phyloP scores from a whole-genome alignment of 2,329 filamentous ascomycete genomes.

The Aspergillus uvarum region DNA sequence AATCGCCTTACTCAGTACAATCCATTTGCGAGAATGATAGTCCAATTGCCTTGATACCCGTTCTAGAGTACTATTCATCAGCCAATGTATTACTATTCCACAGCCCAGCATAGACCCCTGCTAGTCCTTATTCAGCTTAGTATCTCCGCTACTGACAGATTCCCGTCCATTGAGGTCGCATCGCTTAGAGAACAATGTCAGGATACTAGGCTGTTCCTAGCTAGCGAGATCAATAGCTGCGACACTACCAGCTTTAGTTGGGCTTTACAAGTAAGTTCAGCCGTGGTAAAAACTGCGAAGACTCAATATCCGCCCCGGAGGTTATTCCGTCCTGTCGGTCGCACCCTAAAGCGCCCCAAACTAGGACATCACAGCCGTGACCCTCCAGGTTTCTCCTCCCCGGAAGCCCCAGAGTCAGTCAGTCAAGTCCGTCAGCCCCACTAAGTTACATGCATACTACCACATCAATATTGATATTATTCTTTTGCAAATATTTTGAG shows the following conservation, averaged over 20 bases:
- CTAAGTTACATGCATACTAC: not conserved
- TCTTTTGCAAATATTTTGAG: not conserved
- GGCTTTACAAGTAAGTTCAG: not conserved
- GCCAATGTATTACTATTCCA: not conserved
- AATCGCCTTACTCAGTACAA: too few relatives aligned
- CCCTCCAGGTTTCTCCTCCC: conserved; percentile 1
- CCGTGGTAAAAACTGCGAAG: not conserved
- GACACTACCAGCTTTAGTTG: not conserved
- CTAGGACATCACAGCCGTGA: too few relatives aligned
- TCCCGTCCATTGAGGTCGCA: conserved; percentile 8
- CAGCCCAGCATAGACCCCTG: not conserved
- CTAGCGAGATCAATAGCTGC: conserved; percentile 1
- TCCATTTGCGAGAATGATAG: not conserved
- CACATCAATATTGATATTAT: not conserved
- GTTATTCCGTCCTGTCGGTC: not conserved
- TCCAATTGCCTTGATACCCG: not conserved
- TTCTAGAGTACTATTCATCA: not conserved
- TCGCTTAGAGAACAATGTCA: conserved; percentile 6
- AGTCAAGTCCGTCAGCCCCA: not conserved
- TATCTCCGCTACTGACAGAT: not conserved
- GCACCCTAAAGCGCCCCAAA: not conserved
- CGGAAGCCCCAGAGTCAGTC: not conserved
- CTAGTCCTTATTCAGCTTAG: conserved; percentile 3
- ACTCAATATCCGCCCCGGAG: not conserved
- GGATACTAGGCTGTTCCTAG: conserved; percentile 1